Base-by-base conservation (phyloP, 164 flowering plant genomes). In the Vitis riparia region DNA sequence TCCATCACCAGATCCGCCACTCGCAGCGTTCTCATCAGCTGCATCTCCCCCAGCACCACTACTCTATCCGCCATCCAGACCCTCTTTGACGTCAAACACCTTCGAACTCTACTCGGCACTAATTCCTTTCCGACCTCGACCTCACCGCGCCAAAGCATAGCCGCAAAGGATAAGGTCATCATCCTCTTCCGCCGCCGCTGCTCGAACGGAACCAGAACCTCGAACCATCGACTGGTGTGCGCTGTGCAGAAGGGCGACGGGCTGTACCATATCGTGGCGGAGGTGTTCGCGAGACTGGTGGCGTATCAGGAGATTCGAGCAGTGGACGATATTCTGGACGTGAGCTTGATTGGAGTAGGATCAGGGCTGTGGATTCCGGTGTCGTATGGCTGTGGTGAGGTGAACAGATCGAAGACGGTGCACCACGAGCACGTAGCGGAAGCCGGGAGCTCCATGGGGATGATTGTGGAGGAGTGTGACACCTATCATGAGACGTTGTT, bases 321-420 rank as follows among this genome's bases (percentile, higher is more conserved):
- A 2, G 88, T 58, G 12, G 92, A 89, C 67, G 59, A 60, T 8
- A 84, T 92, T 15, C 0, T 65, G 4, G 8, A 89, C 63, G 62
- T 71, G 6, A 17, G 73, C 68, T 0, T 10, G 60, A 92, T 92
- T 23, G 8, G 23, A 0, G 27, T 51, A 0, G 79, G 78, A 32
- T 70, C 73, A 68, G 15, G 62, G 73, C 76, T 92, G 70, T 58
- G 75, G 83, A 90, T 92, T 49, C 97, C 97, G 23, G 75, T 92
- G 58, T 93, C 94, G 1, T 90, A 94, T 63, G 87, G 93, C 83
- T 92, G 97, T 71, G 94, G 90, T 51, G 73, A 74, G 0, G 92
- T 89, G 75, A 74, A 78, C 11, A 87, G 85, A 2, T 8, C 16
- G 19, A 51, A 53, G 51, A 88, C 83, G 49, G 86, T 85, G 5